Evolutionary conservation across 1,284 basidiomycete species (phyloP), one percentile per base, ranked within the genome.

Genomic region (Vanrija pseudolonga): DNA sequence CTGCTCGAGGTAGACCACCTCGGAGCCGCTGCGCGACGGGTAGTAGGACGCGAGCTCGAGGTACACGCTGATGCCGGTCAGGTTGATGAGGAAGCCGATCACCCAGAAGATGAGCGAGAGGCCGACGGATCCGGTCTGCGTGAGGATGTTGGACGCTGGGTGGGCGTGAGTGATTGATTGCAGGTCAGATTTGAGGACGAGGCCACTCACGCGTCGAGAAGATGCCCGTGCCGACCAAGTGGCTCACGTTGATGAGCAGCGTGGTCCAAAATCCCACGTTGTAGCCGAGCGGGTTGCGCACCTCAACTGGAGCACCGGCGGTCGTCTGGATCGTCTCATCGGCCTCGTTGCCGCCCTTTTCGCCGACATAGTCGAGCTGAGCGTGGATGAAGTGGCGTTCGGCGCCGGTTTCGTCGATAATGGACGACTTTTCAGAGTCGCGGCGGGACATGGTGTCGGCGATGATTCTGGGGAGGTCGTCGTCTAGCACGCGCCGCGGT

Each of bases 1-100:
- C 38, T 67, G 64, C 45, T 70, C 68, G n/a, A 70, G 63, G 50
- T 65, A 68, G 23, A 67, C 65, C 3, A 62, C 65, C 41, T 64
- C 60, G 17, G 55, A 59, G 12, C 67, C 68, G 4, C 55, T 60
- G 20, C 67, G 50, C 3, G 62, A 59, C 11, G 68, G 66, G 51
- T 66, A 66, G 49, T 63, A 63, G 5, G 61, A 45, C n/a, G 55
- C 47, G 28, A 66, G 55, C 44, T 68, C 68, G 23, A 67, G 51
- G 37, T 66, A 68, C 17, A 68, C 65, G 4, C 57, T 50, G 12
- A 65, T 50, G 24, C 65, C 65, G 5, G 60, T 51, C 18, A 56
- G 42, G 0, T 58, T 46, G 43, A 69, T 59, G 45, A 67, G 9
- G 7, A 55, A 32, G 22, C 65, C 64, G 32, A 69, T 51, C 3